Percentiles rank a stretch among this genome's conserved stretches.
phyloP scores from a whole-genome alignment of 2,329 filamentous ascomycete species.

The Penicillium sp. region DNA sequence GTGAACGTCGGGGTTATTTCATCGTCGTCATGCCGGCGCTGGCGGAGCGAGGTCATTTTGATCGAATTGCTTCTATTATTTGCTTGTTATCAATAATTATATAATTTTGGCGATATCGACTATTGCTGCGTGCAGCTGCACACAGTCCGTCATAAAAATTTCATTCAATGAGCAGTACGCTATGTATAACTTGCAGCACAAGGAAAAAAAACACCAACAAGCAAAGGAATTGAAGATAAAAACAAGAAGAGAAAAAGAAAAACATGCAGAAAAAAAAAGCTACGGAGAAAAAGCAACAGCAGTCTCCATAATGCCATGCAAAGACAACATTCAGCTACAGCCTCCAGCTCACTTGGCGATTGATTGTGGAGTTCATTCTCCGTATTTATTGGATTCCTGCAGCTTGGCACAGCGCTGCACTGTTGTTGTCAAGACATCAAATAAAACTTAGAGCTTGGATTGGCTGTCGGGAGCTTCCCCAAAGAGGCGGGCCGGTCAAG shows the following conservation, averaged over 20 bases:
- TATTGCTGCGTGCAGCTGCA: background rate
- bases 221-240: background rate
- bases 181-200: background rate
- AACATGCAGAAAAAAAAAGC: background rate
- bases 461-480: background rate
- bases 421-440: background rate
- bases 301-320: background rate
- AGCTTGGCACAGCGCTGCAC: background rate
- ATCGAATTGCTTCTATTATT: background rate
- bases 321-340: background rate
- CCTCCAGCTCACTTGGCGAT: background rate
- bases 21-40: constrained; percentile 5
- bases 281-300: background rate
- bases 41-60: constrained; percentile 12
- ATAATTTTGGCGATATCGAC: background rate
- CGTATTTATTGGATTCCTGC: background rate
- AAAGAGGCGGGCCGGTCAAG: background rate
- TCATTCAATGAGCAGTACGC: background rate
- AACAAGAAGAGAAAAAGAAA: background rate
- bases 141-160: background rate
- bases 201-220: background rate
- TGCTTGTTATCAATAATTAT: background rate
- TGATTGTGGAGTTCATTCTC: background rate
- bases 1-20: constrained; percentile 1
- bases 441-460: background rate